phyloP scores from a whole-genome alignment of 345 rosid genomes.

The Syzygium oleosum region DNA sequence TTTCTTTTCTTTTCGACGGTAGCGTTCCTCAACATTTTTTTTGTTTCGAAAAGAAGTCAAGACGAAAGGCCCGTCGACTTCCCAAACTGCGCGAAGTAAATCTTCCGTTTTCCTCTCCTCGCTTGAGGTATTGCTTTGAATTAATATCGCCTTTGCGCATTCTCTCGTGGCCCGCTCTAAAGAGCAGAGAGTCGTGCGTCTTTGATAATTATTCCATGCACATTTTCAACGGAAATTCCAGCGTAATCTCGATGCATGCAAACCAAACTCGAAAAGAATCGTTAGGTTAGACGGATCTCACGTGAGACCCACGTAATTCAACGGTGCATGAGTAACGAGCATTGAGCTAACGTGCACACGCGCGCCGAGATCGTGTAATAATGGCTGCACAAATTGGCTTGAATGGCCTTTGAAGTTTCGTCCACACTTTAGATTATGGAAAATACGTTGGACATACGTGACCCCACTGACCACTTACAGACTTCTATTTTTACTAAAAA shows the following conservation, averaged over 20 bases:
- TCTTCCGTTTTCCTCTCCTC: not conserved
- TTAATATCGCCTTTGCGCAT: not conserved
- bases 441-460: accelerated
- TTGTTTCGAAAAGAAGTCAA: no score
- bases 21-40: not conserved
- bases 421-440: not conserved
- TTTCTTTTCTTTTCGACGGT: not conserved
- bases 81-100: not conserved
- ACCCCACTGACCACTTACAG: not conserved
- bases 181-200: not conserved
- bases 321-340: no score
- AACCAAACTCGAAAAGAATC: not conserved
- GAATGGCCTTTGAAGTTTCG: not conserved
- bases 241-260: no score
- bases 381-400: not conserved
- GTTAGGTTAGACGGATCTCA: no score
- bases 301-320: no score
- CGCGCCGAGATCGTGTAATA: not conserved
- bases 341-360: not conserved
- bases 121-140: accelerated
- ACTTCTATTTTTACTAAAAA: not conserved
- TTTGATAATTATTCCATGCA: no score
- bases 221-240: no score
- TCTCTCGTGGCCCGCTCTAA: not conserved
- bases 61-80: no score